Evolutionary conservation across 2,329 filamentous ascomycete species (phyloP).

Genomic region (Fusarium albidum): DNA sequence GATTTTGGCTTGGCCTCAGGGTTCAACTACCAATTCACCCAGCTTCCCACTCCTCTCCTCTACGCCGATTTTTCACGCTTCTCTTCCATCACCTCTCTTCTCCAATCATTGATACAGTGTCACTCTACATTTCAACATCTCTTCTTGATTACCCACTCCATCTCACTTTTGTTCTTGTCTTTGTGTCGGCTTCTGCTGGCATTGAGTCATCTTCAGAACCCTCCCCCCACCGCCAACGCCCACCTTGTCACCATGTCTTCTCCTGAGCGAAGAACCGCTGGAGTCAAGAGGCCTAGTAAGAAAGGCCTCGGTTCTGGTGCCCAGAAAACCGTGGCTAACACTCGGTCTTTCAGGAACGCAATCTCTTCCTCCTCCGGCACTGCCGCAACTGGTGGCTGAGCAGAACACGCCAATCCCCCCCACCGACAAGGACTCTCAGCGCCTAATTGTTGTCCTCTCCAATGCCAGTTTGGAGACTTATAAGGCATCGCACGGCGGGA

Average conservation of each 20-base stretch:
- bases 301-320: constrained; percentile 5
- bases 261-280: constrained; percentile 49
- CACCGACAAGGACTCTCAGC: constrained; percentile 88
- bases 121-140: constrained; percentile 2
- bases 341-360: constrained; percentile 74
- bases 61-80: constrained; percentile 20
- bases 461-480: constrained; percentile 98
- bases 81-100: constrained; percentile 6
- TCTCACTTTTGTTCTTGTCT: neutral
- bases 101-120: too few relatives aligned
- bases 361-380: constrained; percentile 88
- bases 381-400: constrained; percentile 93
- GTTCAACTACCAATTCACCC: constrained; percentile 25
- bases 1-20: constrained; percentile 27
- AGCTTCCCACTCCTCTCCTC: constrained; percentile 10
- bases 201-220: constrained; percentile 18
- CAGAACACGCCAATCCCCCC: constrained; percentile 85
- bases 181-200: neutral
- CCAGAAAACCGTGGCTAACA: constrained; percentile 28
- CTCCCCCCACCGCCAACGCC: constrained; percentile 15
- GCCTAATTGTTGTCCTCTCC: constrained; percentile 93
- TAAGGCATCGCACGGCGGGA: constrained; percentile 82
- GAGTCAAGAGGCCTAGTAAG: constrained; percentile 56
- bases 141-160: neutral
- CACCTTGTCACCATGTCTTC: constrained; percentile 46